These are phyloP conservation scores for Cytospora leucostoma DNA, from an alignment of 2,329 filamentous ascomycete species.

Conservation along the genomic window DNA sequence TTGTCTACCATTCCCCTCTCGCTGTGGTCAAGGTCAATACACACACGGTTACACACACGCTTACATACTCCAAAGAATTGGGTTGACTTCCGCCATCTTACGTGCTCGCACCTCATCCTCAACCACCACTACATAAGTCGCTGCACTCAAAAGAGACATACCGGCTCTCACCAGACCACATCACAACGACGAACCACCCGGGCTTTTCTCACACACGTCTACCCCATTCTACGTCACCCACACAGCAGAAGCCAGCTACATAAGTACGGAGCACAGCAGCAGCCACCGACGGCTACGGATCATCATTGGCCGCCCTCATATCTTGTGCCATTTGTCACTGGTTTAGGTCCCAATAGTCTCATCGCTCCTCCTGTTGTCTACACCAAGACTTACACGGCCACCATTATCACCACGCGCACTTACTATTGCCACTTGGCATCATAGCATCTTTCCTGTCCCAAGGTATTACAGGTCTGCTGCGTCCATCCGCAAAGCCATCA, in stretches of 20 bases:
- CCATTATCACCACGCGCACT: conserved; percentile 6
- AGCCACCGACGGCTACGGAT: not conserved
- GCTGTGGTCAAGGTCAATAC: not conserved
- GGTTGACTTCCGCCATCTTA: conserved; percentile 11
- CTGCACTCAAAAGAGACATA: not conserved
- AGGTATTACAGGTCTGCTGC: conserved; percentile 14
- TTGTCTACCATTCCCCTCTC: not conserved
- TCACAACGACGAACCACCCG: not conserved
- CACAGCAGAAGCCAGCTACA: not conserved
- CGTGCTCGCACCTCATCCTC: conserved; percentile 13
- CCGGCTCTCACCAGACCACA: conserved; percentile 2
- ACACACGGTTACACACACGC: not conserved
- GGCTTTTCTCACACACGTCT: not conserved
- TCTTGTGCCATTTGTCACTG: not conserved
- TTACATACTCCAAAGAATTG: not conserved
- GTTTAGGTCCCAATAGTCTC: not conserved
- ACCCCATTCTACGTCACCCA: not conserved
- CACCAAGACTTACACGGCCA: not conserved
- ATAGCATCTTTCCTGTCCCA: not conserved
- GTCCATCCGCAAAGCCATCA: conserved; percentile 17
- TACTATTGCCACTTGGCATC: conserved; percentile 14
- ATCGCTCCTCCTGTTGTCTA: conserved; percentile 7
- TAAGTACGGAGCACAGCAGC: not conserved
- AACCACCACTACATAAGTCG: not conserved
- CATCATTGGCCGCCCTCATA: not conserved